These are phyloP conservation scores for Bryoglossum gracile DNA, from an alignment of 495 filamentous ascomycete species.

Conservation along the genomic window DNA sequence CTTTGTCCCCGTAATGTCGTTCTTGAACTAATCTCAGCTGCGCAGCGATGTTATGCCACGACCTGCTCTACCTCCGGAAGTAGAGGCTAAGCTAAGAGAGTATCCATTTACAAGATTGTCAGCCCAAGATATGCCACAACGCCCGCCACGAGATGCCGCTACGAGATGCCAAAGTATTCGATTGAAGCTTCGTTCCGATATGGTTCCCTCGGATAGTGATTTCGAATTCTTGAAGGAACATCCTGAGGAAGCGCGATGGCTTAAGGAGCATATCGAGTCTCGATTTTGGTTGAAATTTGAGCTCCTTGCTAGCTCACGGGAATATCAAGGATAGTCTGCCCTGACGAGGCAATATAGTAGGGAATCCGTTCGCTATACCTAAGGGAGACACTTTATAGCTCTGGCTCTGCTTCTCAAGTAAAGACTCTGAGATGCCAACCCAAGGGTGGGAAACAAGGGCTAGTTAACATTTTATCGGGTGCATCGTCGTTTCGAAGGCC, in stretches of 20 bases:
- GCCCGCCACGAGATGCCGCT: not conserved
- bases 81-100: not conserved
- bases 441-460: too few relatives aligned
- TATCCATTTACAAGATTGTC: not conserved
- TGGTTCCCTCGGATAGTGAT: not conserved
- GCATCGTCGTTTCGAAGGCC: too few relatives aligned
- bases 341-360: too few relatives aligned
- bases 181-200: constrained; percentile 1
- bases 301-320: too few relatives aligned
- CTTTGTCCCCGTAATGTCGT: not conserved
- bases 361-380: too few relatives aligned
- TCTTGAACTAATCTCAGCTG: not conserved
- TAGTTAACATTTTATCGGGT: too few relatives aligned
- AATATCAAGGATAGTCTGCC: too few relatives aligned
- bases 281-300: constrained; percentile 6
- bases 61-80: not conserved
- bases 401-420: too few relatives aligned
- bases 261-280: constrained; percentile 1
- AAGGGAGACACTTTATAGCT: too few relatives aligned
- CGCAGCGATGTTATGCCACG: not conserved
- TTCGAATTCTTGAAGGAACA: not conserved
- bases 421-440: too few relatives aligned
- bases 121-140: not conserved
- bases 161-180: not conserved
- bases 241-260: constrained; percentile 2